Percentiles rank a stretch among this genome's conserved stretches.
These are phyloP conservation scores for Suillus clintonianus DNA, from an alignment of 768 basidiomycete species.

Conservation along the genomic window DNA sequence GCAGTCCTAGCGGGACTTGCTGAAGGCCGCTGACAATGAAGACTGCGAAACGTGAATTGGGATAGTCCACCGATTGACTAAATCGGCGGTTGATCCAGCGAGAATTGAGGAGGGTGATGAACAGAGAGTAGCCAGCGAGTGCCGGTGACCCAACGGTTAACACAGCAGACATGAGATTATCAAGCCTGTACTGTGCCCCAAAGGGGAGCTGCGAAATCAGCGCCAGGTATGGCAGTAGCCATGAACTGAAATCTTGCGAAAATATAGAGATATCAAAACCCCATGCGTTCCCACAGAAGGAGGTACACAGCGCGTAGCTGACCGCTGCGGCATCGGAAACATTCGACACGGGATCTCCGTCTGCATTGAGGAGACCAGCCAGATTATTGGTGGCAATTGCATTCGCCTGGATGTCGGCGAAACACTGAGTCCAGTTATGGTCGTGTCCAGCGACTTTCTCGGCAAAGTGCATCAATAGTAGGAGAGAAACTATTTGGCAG, in stretches of 20 bases:
- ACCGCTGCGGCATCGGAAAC: conserved; percentile 14
- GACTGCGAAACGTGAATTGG: conserved; percentile 20
- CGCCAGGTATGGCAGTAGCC: conserved; percentile 52
- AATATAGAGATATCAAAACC: conserved; percentile 20
- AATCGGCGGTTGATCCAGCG: conserved; percentile 42
- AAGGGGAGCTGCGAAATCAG: conserved; percentile 51
- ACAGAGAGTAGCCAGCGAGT: conserved; percentile 48
- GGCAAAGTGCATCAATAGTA: background rate
- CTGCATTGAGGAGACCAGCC: conserved; percentile 4
- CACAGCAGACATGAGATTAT: conserved; percentile 45
- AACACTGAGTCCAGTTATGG: conserved; percentile 10
- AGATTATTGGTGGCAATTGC: background rate
- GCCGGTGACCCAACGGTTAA: conserved; percentile 47
- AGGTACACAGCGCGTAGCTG: conserved; percentile 6
- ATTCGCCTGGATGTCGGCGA: conserved; percentile 11
- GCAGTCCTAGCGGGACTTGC: conserved; percentile 34
- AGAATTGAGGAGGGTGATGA: conserved; percentile 42
- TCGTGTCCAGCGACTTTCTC: background rate
- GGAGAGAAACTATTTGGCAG: background rate
- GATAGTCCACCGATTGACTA: conserved; percentile 26
- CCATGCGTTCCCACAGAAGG: conserved; percentile 9
- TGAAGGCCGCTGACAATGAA: conserved; percentile 37
- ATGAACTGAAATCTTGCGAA: conserved; percentile 40
- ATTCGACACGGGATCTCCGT: background rate
- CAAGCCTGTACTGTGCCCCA: conserved; percentile 38